Conservation (phyloP, 2,329 filamentous ascomycete species). For the Stagonosporopsis chrysanthemi region DNA sequence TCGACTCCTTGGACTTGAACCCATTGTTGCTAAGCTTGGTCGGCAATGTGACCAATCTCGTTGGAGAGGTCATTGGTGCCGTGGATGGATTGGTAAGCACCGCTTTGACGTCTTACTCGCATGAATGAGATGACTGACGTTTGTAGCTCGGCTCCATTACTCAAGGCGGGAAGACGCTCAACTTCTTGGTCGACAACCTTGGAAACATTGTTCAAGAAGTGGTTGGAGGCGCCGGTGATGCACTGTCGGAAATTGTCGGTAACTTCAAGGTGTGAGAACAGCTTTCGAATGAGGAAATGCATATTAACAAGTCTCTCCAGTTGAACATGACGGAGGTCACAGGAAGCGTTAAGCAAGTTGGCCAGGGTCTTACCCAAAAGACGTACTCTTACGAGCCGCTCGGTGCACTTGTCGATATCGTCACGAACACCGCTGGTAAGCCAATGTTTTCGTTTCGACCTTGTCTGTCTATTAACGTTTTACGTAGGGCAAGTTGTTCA, state of each 20-base stretch:
- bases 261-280: slow-evolving; percentile 55
- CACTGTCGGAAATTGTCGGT: slow-evolving; percentile 63
- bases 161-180: slow-evolving; percentile 62
- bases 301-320: slow-evolving; percentile 13
- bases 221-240: slow-evolving; percentile 54
- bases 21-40: slow-evolving; percentile 65
- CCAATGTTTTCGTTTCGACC: background rate
- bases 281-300: background rate
- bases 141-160: slow-evolving; percentile 62
- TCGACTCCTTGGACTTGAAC: slow-evolving; percentile 66
- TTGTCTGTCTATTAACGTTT: background rate
- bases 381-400: slow-evolving; percentile 61
- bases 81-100: slow-evolving; percentile 60
- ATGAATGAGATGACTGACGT: slow-evolving; percentile 4
- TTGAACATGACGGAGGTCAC: slow-evolving; percentile 65
- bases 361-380: slow-evolving; percentile 57
- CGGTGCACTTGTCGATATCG: slow-evolving; percentile 62
- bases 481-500: slow-evolving; percentile 60
- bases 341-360: slow-evolving; percentile 45
- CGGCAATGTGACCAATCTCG: slow-evolving; percentile 61
- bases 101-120: background rate
- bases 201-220: slow-evolving; percentile 70
- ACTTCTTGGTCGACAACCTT: slow-evolving; percentile 67
- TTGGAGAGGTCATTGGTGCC: slow-evolving; percentile 62
- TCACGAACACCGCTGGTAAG: slow-evolving; percentile 58